These are phyloP conservation scores for Colletotrichum tamarilloi DNA, from an alignment of 2,329 filamentous ascomycete genomes.

Conservation along the genomic window DNA sequence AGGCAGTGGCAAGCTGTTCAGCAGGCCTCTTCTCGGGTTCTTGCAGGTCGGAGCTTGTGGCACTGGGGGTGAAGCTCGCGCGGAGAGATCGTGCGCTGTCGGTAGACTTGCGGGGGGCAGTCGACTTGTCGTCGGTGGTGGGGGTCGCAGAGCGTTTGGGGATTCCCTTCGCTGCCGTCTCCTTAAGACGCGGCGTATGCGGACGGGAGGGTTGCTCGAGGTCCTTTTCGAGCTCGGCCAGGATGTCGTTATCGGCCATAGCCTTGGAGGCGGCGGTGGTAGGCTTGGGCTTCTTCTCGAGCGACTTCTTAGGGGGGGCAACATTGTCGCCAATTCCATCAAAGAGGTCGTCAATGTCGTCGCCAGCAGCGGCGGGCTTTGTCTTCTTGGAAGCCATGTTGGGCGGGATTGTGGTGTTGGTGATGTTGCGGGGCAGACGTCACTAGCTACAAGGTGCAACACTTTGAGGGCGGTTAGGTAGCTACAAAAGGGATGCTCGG, in stretches of 20 bases:
- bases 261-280: constrained; percentile 62
- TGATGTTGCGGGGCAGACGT: constrained; percentile 28
- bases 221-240: constrained; percentile 84
- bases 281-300: constrained; percentile 55
- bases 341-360: constrained; percentile 75
- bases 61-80: constrained; percentile 77
- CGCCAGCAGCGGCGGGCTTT: constrained; percentile 66
- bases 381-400: constrained; percentile 71
- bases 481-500: constrained; percentile 12
- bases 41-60: constrained; percentile 70
- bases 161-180: constrained; percentile 56
- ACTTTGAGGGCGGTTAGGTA: neutral
- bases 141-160: constrained; percentile 63
- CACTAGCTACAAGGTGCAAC: constrained; percentile 15
- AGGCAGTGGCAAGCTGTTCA: constrained; percentile 50
- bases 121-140: constrained; percentile 72
- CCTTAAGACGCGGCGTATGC: constrained; percentile 81
- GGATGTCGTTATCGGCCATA: constrained; percentile 75
- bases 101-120: constrained; percentile 73
- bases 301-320: constrained; percentile 58
- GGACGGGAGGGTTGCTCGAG: constrained; percentile 76
- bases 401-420: constrained; percentile 24
- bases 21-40: constrained; percentile 65
- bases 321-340: constrained; percentile 68
- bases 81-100: constrained; percentile 81